Evolutionary conservation across 73 alveolate species (phyloP).

Genomic region (Durusdinium trenchii): DNA sequence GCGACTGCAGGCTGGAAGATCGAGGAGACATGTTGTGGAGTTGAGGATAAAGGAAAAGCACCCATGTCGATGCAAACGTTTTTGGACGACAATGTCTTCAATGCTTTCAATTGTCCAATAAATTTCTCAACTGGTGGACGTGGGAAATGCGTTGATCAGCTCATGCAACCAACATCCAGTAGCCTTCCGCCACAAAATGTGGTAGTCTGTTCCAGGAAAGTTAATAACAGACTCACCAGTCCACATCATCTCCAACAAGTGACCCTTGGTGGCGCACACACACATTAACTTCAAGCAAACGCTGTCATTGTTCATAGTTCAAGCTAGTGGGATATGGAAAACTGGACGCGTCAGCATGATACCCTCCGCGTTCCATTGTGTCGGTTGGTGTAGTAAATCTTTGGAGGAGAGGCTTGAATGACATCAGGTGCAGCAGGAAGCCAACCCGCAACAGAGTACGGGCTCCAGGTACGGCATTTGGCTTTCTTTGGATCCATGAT

Average conservation of each 20-base stretch:
- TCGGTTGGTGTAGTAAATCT: too few species aligned
- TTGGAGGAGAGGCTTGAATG: slow-evolving; percentile 35
- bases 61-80: too few species aligned
- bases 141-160: background rate
- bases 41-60: background rate
- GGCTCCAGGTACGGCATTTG: slow-evolving; percentile 87
- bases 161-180: background rate
- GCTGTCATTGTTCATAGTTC: too few species aligned
- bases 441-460: slow-evolving; percentile 84
- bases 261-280: too few species aligned
- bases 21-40: background rate
- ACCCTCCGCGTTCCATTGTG: too few species aligned
- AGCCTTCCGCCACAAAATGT: slow-evolving; percentile 86
- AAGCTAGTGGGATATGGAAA: too few species aligned
- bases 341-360: too few species aligned
- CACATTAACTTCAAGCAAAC: too few species aligned
- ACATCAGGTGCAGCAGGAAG: slow-evolving; percentile 81
- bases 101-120: background rate
- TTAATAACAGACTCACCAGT: slow-evolving; percentile 67
- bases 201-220: slow-evolving; percentile 90
- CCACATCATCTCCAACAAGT: slow-evolving; percentile 64
- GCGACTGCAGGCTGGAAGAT: background rate
- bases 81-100: background rate
- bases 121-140: background rate
- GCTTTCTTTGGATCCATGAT: slow-evolving; percentile 33